Percentiles rank a stretch among this genome's conserved stretches.
phyloP scores from a whole-genome alignment of 2,329 filamentous ascomycete species.

The Boeremia exigua region DNA sequence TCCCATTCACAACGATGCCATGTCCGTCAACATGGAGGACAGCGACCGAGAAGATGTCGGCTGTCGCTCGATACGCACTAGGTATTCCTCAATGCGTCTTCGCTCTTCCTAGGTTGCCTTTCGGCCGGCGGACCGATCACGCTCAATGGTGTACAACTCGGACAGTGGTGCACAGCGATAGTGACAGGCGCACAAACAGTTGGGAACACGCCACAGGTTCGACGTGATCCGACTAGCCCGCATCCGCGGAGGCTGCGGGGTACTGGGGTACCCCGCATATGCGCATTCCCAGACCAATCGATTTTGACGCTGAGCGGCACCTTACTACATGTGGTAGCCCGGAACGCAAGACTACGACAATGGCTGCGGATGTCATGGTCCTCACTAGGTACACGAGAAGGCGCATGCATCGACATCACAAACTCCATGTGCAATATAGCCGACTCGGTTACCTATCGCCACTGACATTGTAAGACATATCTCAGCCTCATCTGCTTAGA shows the following conservation, averaged over 20 bases:
- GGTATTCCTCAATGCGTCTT: neutral
- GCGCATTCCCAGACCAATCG: conserved; percentile 2
- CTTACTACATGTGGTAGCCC: conserved; percentile 21
- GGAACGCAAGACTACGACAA: conserved; percentile 5
- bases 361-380: neutral
- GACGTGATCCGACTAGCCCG: conserved; percentile 21
- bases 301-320: neutral
- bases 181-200: conserved; percentile 13
- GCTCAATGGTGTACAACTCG: conserved; percentile 7
- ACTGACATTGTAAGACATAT: conserved; percentile 3
- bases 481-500: conserved; percentile 1
- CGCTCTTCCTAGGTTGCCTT: conserved; percentile 13
- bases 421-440: conserved; percentile 7
- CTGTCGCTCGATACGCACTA: neutral
- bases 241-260: conserved; percentile 27
- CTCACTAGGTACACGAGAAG: neutral
- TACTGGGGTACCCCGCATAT: conserved; percentile 28
- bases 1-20: conserved; percentile 2
- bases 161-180: neutral
- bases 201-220: conserved; percentile 14
- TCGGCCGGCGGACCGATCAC: conserved; percentile 18
- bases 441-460: conserved; percentile 9
- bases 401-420: conserved; percentile 1
- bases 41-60: neutral
- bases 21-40: conserved; percentile 1